Base-by-base conservation (phyloP, 768 basidiomycete species). In the Tremella fuciformis region DNA sequence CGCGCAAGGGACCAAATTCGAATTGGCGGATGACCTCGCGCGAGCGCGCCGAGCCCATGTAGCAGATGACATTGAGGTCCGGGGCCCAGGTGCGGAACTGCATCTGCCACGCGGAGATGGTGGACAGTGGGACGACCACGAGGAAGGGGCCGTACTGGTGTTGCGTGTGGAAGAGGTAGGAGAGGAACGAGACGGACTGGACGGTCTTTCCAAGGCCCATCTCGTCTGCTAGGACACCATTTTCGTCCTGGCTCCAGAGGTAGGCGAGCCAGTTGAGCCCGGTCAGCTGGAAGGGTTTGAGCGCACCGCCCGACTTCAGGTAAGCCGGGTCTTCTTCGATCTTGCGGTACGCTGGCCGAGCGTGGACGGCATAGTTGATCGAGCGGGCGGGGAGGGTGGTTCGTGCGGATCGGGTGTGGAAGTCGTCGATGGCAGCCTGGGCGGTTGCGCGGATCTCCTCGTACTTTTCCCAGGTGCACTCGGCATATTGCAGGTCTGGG, bases 201-300 rank as follows among this genome's bases (percentile, higher is more conserved):
- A 99, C 93, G 83, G 81, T 82, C 84, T 99, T 99, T 54, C 96
- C 96, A 22, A 99, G 87, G 75, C 96, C 96, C 96, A 98, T 99
- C 70, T 99, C 96, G 71, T 99, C 96, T 0, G 96, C 96, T 37
- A 99, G 80, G 59, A 99, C 96, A 18, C 96, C 96, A 73, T 98
- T 98, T 68, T 94, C 88, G 8, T 89, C 89, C 66, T 90, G 85
- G 64, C 84, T 86, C 96, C 96, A 98, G 15, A 93, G 80, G 77
- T 94, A 98, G 3, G 90, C 88, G n/a, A 99, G 82, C 96, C 96
- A 99, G 74, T 99, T 99, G 63, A 99, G 82, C 21, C 96, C 96
- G 1, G 91, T 96, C 40, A 98, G 81, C 80, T 99, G 96, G 80
- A 99, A 99, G 70, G 98, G 96, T 79, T 99, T 99, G 60, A 98